A percentile compares a stretch with the other conserved stretches of the same genome.
phyloP scores from a whole-genome alignment of 768 basidiomycete species.

The Lentinula aciculospora region DNA sequence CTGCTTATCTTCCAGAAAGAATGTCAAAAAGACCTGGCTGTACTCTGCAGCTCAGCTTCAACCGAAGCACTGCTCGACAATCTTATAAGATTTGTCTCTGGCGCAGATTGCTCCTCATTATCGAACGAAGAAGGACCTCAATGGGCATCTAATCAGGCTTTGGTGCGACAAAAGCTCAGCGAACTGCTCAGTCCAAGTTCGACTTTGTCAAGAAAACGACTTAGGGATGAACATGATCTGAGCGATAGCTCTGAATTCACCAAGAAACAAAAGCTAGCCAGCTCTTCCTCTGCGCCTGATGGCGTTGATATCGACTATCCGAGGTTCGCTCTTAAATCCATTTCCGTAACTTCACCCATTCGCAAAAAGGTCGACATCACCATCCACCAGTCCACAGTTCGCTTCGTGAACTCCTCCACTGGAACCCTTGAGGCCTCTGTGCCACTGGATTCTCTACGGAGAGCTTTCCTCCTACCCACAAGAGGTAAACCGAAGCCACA shows the following conservation, averaged over 20 bases:
- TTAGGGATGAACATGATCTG: conserved; percentile 3
- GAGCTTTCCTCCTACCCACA: conserved; percentile 70
- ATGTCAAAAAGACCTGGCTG: conserved; percentile 6
- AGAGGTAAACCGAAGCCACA: conserved; percentile 60
- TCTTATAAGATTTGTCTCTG: conserved; percentile 36
- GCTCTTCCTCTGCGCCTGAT: conserved; percentile 8
- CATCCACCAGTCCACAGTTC: conserved; percentile 43
- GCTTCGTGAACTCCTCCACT: conserved; percentile 46
- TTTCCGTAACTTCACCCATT: conserved; percentile 69
- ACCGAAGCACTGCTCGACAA: conserved; percentile 33
- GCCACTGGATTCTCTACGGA: conserved; percentile 42
- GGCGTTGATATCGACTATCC: conserved; percentile 24
- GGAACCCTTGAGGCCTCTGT: conserved; percentile 39
- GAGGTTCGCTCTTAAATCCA: conserved; percentile 15
- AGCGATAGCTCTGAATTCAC: conserved; percentile 13
- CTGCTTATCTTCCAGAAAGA: conserved; percentile 3
- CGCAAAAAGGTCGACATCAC: conserved; percentile 72
- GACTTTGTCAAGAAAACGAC: conserved; percentile 21
- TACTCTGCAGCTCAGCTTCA: conserved; percentile 17
- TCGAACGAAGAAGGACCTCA: conserved; percentile 19
- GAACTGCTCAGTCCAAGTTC: conserved; percentile 18
- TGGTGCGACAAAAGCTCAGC: conserved; percentile 22
- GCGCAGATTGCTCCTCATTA: conserved; percentile 29
- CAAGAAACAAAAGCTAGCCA: conserved; percentile 29
- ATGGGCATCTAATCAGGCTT: conserved; percentile 33